Percentiles rank a stretch among this genome's conserved stretches.
Conservation (phyloP, 202 grass and related monocot species). For the Musa balbisiana region DNA sequence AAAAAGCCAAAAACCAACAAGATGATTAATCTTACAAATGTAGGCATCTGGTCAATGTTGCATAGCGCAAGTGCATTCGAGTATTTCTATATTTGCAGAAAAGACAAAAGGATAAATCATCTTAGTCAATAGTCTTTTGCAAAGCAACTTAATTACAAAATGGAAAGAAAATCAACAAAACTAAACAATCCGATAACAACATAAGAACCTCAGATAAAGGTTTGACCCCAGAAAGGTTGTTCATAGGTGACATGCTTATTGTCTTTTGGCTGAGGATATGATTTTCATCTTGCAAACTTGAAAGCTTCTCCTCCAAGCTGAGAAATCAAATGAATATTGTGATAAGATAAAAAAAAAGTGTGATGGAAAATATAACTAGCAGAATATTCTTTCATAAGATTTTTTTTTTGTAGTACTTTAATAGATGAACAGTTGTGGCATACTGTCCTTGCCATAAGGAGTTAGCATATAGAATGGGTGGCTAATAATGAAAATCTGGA, state of each 20-base stretch:
- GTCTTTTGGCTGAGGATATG: conserved; percentile 80
- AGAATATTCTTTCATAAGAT: background rate
- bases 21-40: conserved; percentile 60
- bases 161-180: conserved; percentile 19
- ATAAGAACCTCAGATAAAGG: conserved; percentile 54
- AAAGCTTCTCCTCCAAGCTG: conserved; percentile 85
- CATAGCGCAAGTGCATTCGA: conserved; percentile 42
- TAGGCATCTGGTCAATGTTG: conserved; percentile 36
- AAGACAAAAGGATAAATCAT: conserved; percentile 6
- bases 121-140: conserved; percentile 17
- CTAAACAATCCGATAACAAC: conserved; percentile 17
- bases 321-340: conserved; percentile 24
- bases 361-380: conserved; percentile 14
- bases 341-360: background rate
- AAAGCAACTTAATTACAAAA: conserved; percentile 18
- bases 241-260: conserved; percentile 37
- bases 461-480: background rate
- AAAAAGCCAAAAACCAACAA: conserved; percentile 20
- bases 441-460: background rate
- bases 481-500: no score
- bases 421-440: background rate
- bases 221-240: conserved; percentile 42
- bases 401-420: background rate
- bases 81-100: conserved; percentile 67
- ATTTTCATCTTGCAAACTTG: conserved; percentile 83